Percentiles rank a stretch among this genome's conserved stretches.
phyloP scores from a whole-genome alignment of 176 grass and related monocot genomes.

The Cenchrus americanus region DNA sequence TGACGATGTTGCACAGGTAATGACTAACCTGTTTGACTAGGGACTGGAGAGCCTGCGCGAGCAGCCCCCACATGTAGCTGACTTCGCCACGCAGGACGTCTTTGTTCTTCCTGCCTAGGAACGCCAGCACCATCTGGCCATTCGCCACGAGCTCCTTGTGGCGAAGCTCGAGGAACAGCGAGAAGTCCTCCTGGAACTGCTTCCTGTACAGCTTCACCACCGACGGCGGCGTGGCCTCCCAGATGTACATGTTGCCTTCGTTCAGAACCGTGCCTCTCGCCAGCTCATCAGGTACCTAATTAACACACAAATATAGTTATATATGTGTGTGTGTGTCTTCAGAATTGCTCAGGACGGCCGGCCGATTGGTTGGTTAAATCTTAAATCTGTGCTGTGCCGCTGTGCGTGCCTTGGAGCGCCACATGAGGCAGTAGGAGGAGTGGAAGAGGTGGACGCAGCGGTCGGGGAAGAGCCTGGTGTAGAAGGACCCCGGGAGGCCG shows the following conservation, averaged over 20 bases:
- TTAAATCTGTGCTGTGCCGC: background rate
- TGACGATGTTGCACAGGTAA: background rate
- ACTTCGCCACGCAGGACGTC: slow-evolving; percentile 28
- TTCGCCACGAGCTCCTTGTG: slow-evolving; percentile 35
- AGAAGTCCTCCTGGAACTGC: slow-evolving; percentile 53
- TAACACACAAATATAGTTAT: too few relatives aligned
- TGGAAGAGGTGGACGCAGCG: slow-evolving; percentile 66
- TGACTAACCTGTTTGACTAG: slow-evolving; percentile 44
- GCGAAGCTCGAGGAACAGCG: slow-evolving; percentile 51
- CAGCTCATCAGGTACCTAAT: slow-evolving; percentile 51
- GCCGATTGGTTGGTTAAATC: background rate
- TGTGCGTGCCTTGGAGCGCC: slow-evolving; percentile 57
- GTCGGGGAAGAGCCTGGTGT: slow-evolving; percentile 59
- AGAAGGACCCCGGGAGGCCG: slow-evolving; percentile 66
- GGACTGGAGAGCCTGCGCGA: slow-evolving; percentile 47
- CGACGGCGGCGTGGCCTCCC: slow-evolving; percentile 27
- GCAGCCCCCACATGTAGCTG: slow-evolving; percentile 30
- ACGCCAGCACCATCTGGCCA: slow-evolving; percentile 52
- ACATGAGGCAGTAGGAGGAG: slow-evolving; percentile 68
- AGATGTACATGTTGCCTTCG: slow-evolving; percentile 56
- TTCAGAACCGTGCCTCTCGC: slow-evolving; percentile 37
- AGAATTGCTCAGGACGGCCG: too few relatives aligned
- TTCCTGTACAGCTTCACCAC: slow-evolving; percentile 47
- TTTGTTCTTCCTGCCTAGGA: slow-evolving; percentile 51
- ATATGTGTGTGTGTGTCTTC: too few relatives aligned